Percentiles rank a stretch among this genome's conserved stretches.
These are phyloP conservation scores for Naegleria gruberi DNA, from an alignment of 208 protist genomes.

Conservation along the genomic window DNA sequence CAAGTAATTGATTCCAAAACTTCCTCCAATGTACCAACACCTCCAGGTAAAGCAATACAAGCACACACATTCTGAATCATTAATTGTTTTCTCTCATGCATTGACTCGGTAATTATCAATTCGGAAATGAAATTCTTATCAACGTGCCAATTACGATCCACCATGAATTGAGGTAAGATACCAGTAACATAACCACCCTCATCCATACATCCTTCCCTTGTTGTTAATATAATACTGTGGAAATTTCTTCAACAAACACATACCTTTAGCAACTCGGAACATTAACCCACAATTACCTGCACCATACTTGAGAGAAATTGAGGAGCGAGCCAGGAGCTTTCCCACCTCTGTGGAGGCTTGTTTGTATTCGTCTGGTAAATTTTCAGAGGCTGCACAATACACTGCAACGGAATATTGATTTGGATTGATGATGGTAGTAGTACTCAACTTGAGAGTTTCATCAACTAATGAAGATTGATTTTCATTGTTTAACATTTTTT, in stretches of 20 bases:
- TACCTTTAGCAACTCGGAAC: background rate
- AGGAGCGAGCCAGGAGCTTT: background rate
- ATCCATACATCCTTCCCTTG: background rate
- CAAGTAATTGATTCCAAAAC: constrained; percentile 22
- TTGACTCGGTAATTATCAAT: constrained; percentile 14
- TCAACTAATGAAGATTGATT: too few relatives aligned
- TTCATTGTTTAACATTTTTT: too few relatives aligned
- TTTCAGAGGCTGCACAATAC: background rate
- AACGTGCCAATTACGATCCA: background rate
- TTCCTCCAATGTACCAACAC: constrained; percentile 29
- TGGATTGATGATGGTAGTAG: too few relatives aligned
- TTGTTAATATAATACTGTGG: too few relatives aligned
- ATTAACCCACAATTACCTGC: background rate
- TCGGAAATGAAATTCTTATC: background rate
- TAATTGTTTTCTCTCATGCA: constrained; percentile 26
- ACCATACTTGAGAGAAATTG: background rate
- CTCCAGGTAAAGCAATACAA: constrained; percentile 36
- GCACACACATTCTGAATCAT: constrained; percentile 17
- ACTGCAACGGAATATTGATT: background rate
- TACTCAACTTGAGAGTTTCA: too few relatives aligned
- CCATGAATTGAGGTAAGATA: background rate
- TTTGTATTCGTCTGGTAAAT: background rate
- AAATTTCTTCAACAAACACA: too few relatives aligned
- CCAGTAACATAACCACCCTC: background rate
- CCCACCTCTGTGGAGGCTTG: background rate